Conservation (phyloP, 2,329 filamentous ascomycete genomes). For the Fusarium praegraminearum region DNA sequence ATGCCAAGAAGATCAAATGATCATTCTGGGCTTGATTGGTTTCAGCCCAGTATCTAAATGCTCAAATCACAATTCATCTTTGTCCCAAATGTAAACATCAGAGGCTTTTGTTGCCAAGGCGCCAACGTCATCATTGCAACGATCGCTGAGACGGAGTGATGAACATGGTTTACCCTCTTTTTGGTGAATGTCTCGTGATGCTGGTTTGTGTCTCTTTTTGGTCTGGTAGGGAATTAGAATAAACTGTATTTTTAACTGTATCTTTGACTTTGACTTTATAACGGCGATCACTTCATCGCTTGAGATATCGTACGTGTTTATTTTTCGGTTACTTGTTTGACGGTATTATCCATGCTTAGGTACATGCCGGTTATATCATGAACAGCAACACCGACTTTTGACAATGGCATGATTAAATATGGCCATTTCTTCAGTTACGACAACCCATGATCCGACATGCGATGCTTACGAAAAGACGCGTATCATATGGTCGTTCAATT, state of each 20-base stretch:
- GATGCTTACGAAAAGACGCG: background rate
- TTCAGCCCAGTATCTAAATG: background rate
- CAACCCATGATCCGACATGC: background rate
- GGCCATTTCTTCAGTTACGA: background rate
- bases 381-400: background rate
- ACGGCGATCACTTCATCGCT: background rate
- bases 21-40: background rate
- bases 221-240: background rate
- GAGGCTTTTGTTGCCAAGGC: constrained; percentile 23
- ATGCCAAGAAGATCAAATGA: background rate
- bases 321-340: too few relatives aligned
- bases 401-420: background rate
- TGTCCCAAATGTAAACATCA: background rate
- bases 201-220: constrained; percentile 9
- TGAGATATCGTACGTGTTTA: background rate
- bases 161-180: constrained; percentile 17
- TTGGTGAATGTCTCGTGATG: constrained; percentile 12
- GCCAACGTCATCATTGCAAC: constrained; percentile 30
- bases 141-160: background rate
- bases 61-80: background rate
- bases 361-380: constrained; percentile 2
- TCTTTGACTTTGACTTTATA: background rate
- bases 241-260: constrained; percentile 1
- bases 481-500: background rate
- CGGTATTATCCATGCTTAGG: too few relatives aligned